Evolutionary conservation across 768 basidiomycete species (phyloP), one percentile per base, ranked within the genome.

Genomic region (Lactarius evosmus): DNA sequence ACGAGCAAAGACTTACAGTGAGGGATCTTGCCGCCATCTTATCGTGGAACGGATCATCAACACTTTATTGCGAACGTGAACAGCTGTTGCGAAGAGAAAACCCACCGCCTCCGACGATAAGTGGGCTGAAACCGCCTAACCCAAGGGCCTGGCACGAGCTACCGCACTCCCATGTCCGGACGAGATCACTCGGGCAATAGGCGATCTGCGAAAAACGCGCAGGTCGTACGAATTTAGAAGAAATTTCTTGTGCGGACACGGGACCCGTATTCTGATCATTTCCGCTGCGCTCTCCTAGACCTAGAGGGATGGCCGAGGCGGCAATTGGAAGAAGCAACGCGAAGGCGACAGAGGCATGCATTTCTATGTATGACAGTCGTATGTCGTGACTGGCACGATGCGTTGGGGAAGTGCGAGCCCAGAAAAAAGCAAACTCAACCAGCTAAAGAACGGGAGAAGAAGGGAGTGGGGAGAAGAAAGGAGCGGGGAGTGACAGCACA

Each of bases 161-260:
- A 17, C 78, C 77, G 59, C 77, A 78, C n/a, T 70, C 62, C 73
- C 72, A 75, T 51, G 69, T 71, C 50, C 69, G 68, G n/a, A 79
- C 74, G 4, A 72, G 64, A 1, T 59, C 69, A 16, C 70, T 71
- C 22, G 72, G 69, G 68, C 78, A 80, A 66, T 79, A 80, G 40
- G 73, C 76, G 29, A 75, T 72, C 3, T 75, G 77, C 11, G 67
- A 62, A 67, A 79, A 79, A 32, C 71, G 67, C 8, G 77, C 77
- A 8, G 77, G 75, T 6, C 75, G 73, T n/a, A 65, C 46, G 34
- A 72, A 65, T 14, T 60, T 52, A 4, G 33, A 33, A 29, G 32
- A 41, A 22, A 38, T 32, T 11, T 46, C 51, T 7, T 38, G 19
- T 6, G 34, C 50, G 4, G 46, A 16, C 17, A 59, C 57, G 5